Percentiles rank a stretch among this genome's conserved stretches.
These are phyloP conservation scores for Plasmodium vinckei DNA, from an alignment of 169 alveolate species.

Conservation along the genomic window DNA sequence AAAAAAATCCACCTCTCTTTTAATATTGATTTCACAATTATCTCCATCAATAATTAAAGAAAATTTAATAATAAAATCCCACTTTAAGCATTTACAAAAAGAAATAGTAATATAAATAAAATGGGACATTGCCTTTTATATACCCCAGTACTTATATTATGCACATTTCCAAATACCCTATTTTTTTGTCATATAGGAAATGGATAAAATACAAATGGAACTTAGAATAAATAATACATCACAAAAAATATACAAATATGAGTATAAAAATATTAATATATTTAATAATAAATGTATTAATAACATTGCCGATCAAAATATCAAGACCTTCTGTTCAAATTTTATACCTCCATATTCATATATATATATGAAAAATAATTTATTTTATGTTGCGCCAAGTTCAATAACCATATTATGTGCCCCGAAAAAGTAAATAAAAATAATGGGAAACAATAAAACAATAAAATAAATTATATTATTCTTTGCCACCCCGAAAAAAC, in stretches of 20 bases:
- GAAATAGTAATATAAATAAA: constrained; percentile 47
- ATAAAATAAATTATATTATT: neutral
- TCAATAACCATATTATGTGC: constrained; percentile 68
- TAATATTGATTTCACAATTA: constrained; percentile 44
- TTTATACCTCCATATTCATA: constrained; percentile 69
- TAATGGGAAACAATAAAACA: neutral
- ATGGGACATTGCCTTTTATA: neutral
- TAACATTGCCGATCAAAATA: constrained; percentile 24
- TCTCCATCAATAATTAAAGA: constrained; percentile 53
- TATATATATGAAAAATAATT: constrained; percentile 53
- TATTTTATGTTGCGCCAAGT: constrained; percentile 63
- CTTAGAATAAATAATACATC: constrained; percentile 33
- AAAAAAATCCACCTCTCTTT: constrained; percentile 51
- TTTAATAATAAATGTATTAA: constrained; percentile 53
- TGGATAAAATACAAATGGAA: constrained; percentile 44
- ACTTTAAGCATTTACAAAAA: constrained; percentile 65
- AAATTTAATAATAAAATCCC: constrained; percentile 43
- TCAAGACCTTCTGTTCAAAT: constrained; percentile 65
- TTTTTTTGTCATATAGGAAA: constrained; percentile 16
- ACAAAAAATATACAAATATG: constrained; percentile 38
- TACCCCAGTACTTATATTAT: constrained; percentile 9
- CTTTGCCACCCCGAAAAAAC: neutral
- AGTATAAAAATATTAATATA: constrained; percentile 55
- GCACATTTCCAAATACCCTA: neutral
- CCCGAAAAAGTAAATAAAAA: constrained; percentile 58